These are phyloP conservation scores for Noccaea caerulescens DNA, from an alignment of 345 rosid species.

Conservation along the genomic window DNA sequence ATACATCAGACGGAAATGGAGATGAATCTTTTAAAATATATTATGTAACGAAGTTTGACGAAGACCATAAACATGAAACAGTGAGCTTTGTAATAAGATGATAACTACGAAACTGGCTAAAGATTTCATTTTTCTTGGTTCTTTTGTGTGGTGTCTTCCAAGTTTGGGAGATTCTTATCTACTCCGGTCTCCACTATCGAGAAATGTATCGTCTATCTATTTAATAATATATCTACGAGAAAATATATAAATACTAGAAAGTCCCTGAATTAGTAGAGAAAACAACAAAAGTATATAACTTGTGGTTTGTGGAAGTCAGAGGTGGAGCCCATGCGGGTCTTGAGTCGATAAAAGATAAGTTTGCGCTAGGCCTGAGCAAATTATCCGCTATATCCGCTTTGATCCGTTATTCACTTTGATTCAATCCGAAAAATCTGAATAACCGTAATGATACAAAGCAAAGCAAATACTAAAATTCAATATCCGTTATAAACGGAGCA, in stretches of 20 bases:
- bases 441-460: too few relatives aligned
- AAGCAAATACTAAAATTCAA: too few relatives aligned
- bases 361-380: too few relatives aligned
- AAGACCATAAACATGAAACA: not conserved
- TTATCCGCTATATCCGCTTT: too few relatives aligned
- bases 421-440: too few relatives aligned
- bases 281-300: not conserved
- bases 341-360: too few relatives aligned
- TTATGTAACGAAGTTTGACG: not conserved
- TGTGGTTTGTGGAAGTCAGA: too few relatives aligned
- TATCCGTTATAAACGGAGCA: too few relatives aligned
- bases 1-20: constrained; percentile 43
- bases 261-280: not conserved
- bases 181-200: not conserved
- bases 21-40: constrained; percentile 12
- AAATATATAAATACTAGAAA: too few relatives aligned
- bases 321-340: too few relatives aligned
- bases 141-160: not conserved
- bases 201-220: not conserved
- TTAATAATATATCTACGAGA: too few relatives aligned
- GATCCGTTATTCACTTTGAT: too few relatives aligned
- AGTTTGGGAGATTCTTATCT: not conserved
- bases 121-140: constrained; percentile 8
- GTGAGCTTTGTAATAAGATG: not conserved
- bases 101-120: not conserved